Evolutionary conservation across 257 asterid species (phyloP).

Genomic region (Marsdenia floribunda): DNA sequence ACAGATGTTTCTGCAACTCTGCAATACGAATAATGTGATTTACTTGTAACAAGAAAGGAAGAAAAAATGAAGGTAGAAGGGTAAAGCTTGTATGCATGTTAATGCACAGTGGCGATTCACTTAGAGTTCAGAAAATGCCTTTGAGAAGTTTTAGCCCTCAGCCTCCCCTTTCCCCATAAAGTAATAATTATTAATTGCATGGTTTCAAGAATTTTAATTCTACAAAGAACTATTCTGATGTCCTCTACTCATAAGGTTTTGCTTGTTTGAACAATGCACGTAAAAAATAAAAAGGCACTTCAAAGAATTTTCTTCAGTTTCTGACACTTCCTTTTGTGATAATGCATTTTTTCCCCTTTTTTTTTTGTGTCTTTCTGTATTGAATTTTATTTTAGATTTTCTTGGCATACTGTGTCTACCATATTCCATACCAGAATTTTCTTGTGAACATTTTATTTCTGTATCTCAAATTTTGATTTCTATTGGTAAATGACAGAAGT

Average conservation of each 20-base stretch:
- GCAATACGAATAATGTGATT: background rate
- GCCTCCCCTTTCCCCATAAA: background rate
- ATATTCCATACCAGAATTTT: background rate
- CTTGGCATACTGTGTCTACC: background rate
- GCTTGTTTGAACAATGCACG: background rate
- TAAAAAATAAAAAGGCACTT: background rate
- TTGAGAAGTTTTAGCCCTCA: background rate
- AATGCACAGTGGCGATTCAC: background rate
- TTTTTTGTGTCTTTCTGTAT: background rate
- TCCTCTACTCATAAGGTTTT: background rate
- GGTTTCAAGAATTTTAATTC: background rate
- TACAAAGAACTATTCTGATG: background rate
- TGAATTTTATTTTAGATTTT: background rate
- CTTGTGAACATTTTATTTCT: background rate
- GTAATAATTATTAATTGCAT: background rate
- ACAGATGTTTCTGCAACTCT: background rate
- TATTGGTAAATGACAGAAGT: constrained; percentile 43
- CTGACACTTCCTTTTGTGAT: background rate
- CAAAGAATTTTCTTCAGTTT: background rate
- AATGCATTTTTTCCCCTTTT: background rate
- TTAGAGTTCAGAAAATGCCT: background rate
- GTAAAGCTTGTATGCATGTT: background rate
- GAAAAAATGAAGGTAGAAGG: background rate
- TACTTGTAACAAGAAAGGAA: background rate
- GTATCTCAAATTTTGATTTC: constrained; percentile 23